phyloP scores from a whole-genome alignment of 225 moss, liverwort and hornwort species.

The Pseudisothecium myosuroides region DNA sequence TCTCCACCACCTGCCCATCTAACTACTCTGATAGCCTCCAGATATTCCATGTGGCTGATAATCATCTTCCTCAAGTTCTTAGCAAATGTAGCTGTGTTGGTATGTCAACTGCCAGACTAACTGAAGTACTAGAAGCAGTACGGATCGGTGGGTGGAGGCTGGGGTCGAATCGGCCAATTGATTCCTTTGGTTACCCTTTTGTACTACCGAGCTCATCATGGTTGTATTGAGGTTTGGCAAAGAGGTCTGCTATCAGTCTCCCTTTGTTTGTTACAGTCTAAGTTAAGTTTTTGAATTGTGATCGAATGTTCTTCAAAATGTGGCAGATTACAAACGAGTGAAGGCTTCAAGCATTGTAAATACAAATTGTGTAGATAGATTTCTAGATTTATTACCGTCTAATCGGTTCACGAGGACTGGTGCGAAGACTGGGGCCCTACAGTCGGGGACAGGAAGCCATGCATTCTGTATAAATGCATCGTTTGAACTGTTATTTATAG shows the following conservation, averaged over 20 bases:
- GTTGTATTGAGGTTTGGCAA: not conserved
- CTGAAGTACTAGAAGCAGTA: not conserved
- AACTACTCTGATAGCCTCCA: slow-evolving; percentile 1
- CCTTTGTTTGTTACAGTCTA: not conserved
- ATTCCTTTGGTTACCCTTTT: not conserved
- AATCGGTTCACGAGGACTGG: not conserved
- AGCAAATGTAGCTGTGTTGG: slow-evolving; percentile 16
- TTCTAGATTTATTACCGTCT: not conserved
- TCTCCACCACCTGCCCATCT: slow-evolving; percentile 7
- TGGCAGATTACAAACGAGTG: not conserved
- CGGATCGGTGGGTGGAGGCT: not conserved
- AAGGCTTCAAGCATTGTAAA: not conserved
- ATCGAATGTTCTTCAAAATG: not conserved
- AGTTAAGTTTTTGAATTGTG: not conserved
- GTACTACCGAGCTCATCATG: not conserved
- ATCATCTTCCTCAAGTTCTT: not conserved
- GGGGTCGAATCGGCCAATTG: not conserved
- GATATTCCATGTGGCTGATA: not conserved
- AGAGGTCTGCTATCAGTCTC: not conserved
- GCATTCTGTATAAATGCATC: not conserved
- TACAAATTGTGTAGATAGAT: not conserved
- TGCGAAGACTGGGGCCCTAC: not conserved
- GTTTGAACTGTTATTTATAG: not conserved
- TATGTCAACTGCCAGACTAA: slow-evolving; percentile 1
- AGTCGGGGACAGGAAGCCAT: not conserved